Evolutionary conservation across 2,329 filamentous ascomycete species (phyloP).

Genomic region (Exophiala viscosa): DNA sequence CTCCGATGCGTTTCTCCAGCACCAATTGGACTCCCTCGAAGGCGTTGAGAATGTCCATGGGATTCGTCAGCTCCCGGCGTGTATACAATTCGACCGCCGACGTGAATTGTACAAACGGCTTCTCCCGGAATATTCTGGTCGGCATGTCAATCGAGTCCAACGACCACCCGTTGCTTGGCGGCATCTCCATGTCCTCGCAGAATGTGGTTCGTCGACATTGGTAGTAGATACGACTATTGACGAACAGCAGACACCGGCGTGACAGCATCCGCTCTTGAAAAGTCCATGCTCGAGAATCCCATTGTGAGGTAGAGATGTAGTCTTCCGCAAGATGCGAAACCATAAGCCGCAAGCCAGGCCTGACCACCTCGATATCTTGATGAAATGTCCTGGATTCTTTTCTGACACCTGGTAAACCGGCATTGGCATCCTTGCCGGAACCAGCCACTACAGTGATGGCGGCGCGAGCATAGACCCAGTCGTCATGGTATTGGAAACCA

Average conservation of each 20-base stretch:
- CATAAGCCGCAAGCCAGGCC: conserved; percentile 27
- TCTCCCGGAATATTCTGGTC: conserved; percentile 28
- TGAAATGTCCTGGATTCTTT: conserved; percentile 28
- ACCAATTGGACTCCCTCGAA: conserved; percentile 28
- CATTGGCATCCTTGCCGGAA: conserved; percentile 28
- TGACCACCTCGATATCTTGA: conserved; percentile 28
- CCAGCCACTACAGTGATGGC: conserved; percentile 26
- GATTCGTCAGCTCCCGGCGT: conserved; percentile 27
- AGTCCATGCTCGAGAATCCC: conserved; percentile 40
- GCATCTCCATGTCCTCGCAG: conserved; percentile 29
- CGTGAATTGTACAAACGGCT: conserved; percentile 28
- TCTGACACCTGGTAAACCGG: conserved; percentile 28
- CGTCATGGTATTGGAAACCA: conserved; percentile 29
- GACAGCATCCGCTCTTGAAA: conserved; percentile 41
- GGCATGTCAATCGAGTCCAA: conserved; percentile 30
- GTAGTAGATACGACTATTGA: conserved; percentile 30
- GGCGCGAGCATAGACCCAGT: conserved; percentile 29
- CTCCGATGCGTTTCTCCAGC: conserved; percentile 25
- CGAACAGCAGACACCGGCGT: conserved; percentile 36
- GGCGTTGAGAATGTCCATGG: conserved; percentile 26
- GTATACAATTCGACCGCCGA: conserved; percentile 30
- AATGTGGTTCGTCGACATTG: conserved; percentile 29
- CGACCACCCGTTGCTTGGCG: conserved; percentile 25
- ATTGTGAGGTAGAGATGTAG: conserved; percentile 32
- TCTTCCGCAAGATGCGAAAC: conserved; percentile 29